These are phyloP conservation scores for Phytophthora boehmeriae DNA, from an alignment of 352 stramenopile genomes.

Conservation along the genomic window DNA sequence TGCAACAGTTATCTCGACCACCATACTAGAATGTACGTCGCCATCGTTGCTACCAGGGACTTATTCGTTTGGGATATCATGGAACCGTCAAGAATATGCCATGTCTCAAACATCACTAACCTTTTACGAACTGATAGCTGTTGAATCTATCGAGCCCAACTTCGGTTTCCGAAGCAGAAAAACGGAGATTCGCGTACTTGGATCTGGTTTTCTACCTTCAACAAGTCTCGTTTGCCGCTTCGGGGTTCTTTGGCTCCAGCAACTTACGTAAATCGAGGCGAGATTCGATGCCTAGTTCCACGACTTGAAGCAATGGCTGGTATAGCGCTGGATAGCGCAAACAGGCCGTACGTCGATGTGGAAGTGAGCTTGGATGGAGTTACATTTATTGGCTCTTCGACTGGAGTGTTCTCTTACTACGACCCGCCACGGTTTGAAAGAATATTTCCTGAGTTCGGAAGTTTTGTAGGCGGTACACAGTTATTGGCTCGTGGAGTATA, in stretches of 20 bases:
- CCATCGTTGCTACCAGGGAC: slow-evolving; percentile 32
- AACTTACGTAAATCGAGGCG: slow-evolving; percentile 26
- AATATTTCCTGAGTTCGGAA: slow-evolving; percentile 33
- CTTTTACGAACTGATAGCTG: slow-evolving; percentile 24
- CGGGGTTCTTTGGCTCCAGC: slow-evolving; percentile 14
- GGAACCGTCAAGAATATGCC: slow-evolving; percentile 42
- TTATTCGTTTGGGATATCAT: slow-evolving; percentile 39
- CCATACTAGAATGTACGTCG: slow-evolving; percentile 35
- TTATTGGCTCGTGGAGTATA: slow-evolving; percentile 27
- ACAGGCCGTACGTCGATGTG: slow-evolving; percentile 8
- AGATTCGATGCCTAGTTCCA: slow-evolving; percentile 30
- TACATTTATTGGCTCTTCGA: slow-evolving; percentile 22
- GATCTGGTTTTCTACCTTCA: slow-evolving; percentile 30
- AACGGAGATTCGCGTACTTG: slow-evolving; percentile 28
- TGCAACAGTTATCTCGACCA: slow-evolving; percentile 17
- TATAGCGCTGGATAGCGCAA: background rate
- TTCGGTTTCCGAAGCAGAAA: slow-evolving; percentile 16
- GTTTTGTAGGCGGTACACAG: slow-evolving; percentile 27
- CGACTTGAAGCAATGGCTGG: slow-evolving; percentile 5
- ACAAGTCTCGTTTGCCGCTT: slow-evolving; percentile 36
- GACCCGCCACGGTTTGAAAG: slow-evolving; percentile 9
- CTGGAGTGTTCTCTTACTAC: slow-evolving; percentile 29
- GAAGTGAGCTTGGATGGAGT: slow-evolving; percentile 38
- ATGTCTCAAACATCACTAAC: slow-evolving; percentile 6
- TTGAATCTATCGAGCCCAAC: slow-evolving; percentile 28